Conservation (phyloP, 2,329 filamentous ascomycete genomes). For the Ascochyta fabae region DNA sequence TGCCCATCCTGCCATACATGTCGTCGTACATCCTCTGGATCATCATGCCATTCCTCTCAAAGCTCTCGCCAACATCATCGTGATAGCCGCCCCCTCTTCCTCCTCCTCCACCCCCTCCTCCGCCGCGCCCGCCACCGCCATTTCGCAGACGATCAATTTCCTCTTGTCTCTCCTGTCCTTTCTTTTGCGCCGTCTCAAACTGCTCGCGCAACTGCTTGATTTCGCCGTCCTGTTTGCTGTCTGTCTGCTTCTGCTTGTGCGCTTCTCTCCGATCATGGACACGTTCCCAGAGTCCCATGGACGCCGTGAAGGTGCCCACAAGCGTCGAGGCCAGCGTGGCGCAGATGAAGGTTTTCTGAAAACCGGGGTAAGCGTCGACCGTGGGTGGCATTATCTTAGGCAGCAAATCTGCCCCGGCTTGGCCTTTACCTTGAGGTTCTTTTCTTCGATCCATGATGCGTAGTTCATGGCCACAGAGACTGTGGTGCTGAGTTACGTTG, state of each 20-base stretch:
- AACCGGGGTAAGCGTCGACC: conserved; percentile 6
- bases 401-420: conserved; percentile 10
- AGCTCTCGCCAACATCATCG: conserved; percentile 43
- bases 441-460: conserved; percentile 55
- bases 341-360: conserved; percentile 54
- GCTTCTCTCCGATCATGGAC: conserved; percentile 47
- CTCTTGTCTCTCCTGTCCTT: conserved; percentile 32
- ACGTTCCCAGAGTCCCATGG: conserved; percentile 52
- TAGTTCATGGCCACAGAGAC: conserved; percentile 49
- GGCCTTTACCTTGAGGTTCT: conserved; percentile 50
- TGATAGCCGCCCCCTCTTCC: conserved; percentile 10
- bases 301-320: conserved; percentile 54
- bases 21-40: conserved; percentile 49
- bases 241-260: conserved; percentile 49
- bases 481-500: conserved; percentile 4
- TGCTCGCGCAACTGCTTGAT: conserved; percentile 42
- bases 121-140: conserved; percentile 13
- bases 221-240: conserved; percentile 42
- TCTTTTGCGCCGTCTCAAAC: conserved; percentile 40
- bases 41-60: conserved; percentile 42
- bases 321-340: conserved; percentile 54
- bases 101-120: conserved; percentile 8
- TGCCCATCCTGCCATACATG: conserved; percentile 45
- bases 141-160: conserved; percentile 31
- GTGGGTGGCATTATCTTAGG: conserved; percentile 15